A percentile compares a stretch with the other conserved stretches of the same genome.
Evolutionary conservation across 164 flowering plant genomes (phyloP).

Genomic region (Magnolia sinica): DNA sequence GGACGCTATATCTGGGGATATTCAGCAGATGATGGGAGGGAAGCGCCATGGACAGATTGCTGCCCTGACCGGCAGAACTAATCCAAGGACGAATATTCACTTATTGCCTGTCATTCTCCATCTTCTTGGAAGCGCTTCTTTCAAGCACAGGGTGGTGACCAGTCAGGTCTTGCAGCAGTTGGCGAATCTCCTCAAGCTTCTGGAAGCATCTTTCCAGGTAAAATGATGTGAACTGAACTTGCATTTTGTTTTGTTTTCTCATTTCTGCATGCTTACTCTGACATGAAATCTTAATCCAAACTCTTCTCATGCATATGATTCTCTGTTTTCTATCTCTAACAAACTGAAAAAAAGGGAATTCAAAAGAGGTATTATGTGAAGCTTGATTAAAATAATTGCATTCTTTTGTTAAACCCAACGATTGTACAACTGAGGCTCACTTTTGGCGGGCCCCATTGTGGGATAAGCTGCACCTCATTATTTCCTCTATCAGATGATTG

Average conservation of each 20-base stretch:
- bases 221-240: background rate
- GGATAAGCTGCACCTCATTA: background rate
- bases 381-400: background rate
- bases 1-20: constrained; percentile 65
- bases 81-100: constrained; percentile 60
- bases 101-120: constrained; percentile 85
- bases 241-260: background rate
- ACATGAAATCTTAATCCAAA: too few species aligned
- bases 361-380: background rate
- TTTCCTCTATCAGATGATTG: background rate
- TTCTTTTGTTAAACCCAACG: too few species aligned
- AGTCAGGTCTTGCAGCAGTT: constrained; percentile 72
- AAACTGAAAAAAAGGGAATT: too few species aligned
- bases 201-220: constrained; percentile 90
- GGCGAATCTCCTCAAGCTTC: constrained; percentile 62
- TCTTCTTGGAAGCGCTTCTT: constrained; percentile 77
- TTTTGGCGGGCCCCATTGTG: too few species aligned
- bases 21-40: constrained; percentile 82
- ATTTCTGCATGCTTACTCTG: too few species aligned
- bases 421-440: too few species aligned
- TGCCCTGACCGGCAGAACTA: constrained; percentile 46
- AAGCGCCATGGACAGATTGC: constrained; percentile 65
- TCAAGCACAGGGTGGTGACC: constrained; percentile 60
- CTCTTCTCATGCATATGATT: background rate
- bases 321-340: background rate